A percentile compares a stretch with the other conserved stretches of the same genome.
Evolutionary conservation across 2,329 filamentous ascomycete genomes (phyloP).

Genomic region (Colletotrichum agaves): DNA sequence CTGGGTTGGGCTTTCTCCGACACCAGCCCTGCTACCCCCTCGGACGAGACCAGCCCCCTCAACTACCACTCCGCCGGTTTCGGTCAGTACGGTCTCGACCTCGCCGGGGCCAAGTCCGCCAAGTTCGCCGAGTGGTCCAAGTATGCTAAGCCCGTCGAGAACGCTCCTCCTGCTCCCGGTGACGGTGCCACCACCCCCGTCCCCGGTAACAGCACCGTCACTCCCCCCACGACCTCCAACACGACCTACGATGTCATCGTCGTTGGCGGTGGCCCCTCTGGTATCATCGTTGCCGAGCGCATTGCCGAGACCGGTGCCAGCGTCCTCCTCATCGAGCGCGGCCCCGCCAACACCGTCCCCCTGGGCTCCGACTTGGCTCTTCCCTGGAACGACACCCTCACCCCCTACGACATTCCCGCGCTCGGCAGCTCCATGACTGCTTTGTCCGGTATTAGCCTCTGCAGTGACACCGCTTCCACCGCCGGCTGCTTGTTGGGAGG

Average conservation of each 20-base stretch:
- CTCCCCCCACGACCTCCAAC: slow-evolving; percentile 42
- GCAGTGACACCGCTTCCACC: slow-evolving; percentile 48
- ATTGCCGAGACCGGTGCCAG: slow-evolving; percentile 50
- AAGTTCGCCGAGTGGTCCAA: slow-evolving; percentile 38
- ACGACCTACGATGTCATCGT: slow-evolving; percentile 53
- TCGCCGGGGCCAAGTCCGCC: slow-evolving; percentile 48
- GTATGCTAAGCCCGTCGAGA: slow-evolving; percentile 25
- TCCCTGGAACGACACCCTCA: slow-evolving; percentile 48
- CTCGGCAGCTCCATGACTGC: slow-evolving; percentile 42
- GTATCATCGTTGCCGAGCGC: slow-evolving; percentile 49
- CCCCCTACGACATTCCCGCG: slow-evolving; percentile 46
- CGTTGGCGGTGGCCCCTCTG: slow-evolving; percentile 50
- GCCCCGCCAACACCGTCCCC: slow-evolving; percentile 46
- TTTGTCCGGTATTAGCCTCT: slow-evolving; percentile 43
- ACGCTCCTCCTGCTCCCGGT: slow-evolving; percentile 21
- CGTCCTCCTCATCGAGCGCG: slow-evolving; percentile 52
- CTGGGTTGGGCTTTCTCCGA: slow-evolving; percentile 54
- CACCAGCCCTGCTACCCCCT: slow-evolving; percentile 45
- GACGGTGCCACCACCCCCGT: slow-evolving; percentile 31
- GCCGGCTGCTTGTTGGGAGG: slow-evolving; percentile 53
- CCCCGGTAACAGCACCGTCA: slow-evolving; percentile 41
- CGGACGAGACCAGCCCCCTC: slow-evolving; percentile 47
- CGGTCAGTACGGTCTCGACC: slow-evolving; percentile 48
- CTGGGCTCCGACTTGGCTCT: slow-evolving; percentile 45
- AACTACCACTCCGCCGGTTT: slow-evolving; percentile 54